Evolutionary conservation across 2,329 filamentous ascomycete genomes (phyloP).

Genomic region (Aureobasidium lini): DNA sequence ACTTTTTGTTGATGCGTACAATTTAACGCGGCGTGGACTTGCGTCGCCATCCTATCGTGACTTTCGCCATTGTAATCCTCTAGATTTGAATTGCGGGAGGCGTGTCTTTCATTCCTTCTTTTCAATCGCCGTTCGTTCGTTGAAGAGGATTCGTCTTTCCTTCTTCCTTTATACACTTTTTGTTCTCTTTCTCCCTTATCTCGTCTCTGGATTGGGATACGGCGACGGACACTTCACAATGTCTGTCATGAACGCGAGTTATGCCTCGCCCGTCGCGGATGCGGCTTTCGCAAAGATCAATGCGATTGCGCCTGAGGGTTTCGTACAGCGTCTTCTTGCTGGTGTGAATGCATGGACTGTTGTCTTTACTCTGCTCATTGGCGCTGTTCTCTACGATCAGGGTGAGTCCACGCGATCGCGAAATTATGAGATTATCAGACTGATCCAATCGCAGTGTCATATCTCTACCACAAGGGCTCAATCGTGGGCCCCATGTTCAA

Average conservation of each 20-base stretch:
- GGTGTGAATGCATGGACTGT: slow-evolving; percentile 59
- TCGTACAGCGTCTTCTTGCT: slow-evolving; percentile 49
- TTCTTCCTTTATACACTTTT: neutral
- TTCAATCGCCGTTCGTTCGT: neutral
- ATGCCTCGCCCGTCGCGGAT: slow-evolving; percentile 61
- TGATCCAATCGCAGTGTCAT: slow-evolving; percentile 34
- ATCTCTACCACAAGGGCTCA: slow-evolving; percentile 39
- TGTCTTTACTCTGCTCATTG: slow-evolving; percentile 60
- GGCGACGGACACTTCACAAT: neutral
- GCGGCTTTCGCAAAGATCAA: slow-evolving; percentile 52
- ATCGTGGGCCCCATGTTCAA: slow-evolving; percentile 42
- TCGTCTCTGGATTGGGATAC: neutral
- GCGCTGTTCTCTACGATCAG: slow-evolving; percentile 81
- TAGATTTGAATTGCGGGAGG: neutral
- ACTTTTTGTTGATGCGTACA: slow-evolving; percentile 10
- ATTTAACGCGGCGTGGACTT: neutral
- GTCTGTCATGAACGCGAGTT: slow-evolving; percentile 51
- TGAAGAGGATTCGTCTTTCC: neutral
- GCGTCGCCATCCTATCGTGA: neutral
- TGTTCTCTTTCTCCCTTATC: neutral
- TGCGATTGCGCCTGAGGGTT: slow-evolving; percentile 32
- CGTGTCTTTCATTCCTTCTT: slow-evolving; percentile 3
- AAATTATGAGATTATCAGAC: neutral
- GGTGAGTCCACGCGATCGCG: slow-evolving; percentile 48
- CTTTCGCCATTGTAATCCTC: neutral